Evolutionary conservation across 192 early-diverging fungal genomes (phyloP).

Genomic region (Umbelopsis sp.): DNA sequence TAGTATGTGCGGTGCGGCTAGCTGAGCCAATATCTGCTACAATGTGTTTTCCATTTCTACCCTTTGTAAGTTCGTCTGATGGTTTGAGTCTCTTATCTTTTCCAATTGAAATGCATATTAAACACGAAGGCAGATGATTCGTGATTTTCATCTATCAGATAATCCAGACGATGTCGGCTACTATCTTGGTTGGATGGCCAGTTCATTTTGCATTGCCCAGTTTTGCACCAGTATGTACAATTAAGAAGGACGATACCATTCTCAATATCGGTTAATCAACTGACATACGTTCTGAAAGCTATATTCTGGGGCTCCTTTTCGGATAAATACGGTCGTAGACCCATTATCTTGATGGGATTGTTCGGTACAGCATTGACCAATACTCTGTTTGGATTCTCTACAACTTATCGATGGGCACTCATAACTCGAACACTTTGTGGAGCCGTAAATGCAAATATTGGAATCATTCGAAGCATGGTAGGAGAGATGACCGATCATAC

Average conservation of each 20-base stretch:
- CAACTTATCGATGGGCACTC: slow-evolving; percentile 47
- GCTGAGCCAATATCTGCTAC: slow-evolving; percentile 55
- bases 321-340: slow-evolving; percentile 69
- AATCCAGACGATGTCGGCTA: slow-evolving; percentile 59
- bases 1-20: slow-evolving; percentile 22
- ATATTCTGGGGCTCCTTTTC: slow-evolving; percentile 60
- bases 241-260: neutral
- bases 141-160: slow-evolving; percentile 56
- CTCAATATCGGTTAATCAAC: too few species aligned
- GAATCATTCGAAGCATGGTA: slow-evolving; percentile 66
- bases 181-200: slow-evolving; percentile 26
- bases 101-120: neutral
- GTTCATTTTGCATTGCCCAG: slow-evolving; percentile 49
- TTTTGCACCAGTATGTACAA: slow-evolving; percentile 32
- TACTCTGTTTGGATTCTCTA: slow-evolving; percentile 59
- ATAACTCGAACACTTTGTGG: slow-evolving; percentile 52
- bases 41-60: slow-evolving; percentile 66
- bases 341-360: slow-evolving; percentile 66
- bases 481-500: slow-evolving; percentile 74
- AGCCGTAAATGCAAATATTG: slow-evolving; percentile 56
- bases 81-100: neutral
- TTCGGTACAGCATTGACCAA: slow-evolving; percentile 61
- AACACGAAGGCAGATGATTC: slow-evolving; percentile 39
- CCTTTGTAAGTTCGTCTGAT: slow-evolving; percentile 38
- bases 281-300: neutral